Evolutionary conservation across 2,329 filamentous ascomycete genomes (phyloP).

Genomic region (Beauveria medogensis): DNA sequence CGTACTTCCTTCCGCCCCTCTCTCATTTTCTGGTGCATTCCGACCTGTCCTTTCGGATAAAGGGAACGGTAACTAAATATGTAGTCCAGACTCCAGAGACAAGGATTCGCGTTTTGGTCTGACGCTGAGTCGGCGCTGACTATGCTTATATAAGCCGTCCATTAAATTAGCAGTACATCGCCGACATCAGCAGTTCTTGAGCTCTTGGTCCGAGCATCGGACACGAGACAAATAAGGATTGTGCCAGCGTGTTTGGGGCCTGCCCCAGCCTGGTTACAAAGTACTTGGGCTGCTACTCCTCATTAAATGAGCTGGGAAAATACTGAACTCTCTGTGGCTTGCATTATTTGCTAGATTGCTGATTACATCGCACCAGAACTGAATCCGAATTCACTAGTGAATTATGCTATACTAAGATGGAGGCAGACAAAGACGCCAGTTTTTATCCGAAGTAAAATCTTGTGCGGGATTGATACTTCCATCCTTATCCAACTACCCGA

Average conservation of each 20-base stretch:
- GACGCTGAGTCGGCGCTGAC: background rate
- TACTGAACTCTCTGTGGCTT: too few species aligned
- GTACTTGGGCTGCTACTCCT: too few species aligned
- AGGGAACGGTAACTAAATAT: background rate
- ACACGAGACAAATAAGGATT: background rate
- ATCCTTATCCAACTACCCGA: too few species aligned
- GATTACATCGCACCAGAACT: too few species aligned
- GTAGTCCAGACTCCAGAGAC: background rate
- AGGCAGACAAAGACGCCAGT: too few species aligned
- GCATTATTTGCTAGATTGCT: too few species aligned
- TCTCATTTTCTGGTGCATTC: background rate
- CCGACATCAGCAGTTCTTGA: background rate
- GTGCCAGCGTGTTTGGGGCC: background rate
- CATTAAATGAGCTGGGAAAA: too few species aligned
- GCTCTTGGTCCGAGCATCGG: background rate
- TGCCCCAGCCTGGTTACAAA: background rate
- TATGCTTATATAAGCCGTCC: background rate
- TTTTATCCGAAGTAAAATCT: too few species aligned
- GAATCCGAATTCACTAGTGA: too few species aligned
- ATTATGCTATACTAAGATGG: too few species aligned
- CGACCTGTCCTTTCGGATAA: conserved; percentile 2
- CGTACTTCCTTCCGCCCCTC: conserved; percentile 10
- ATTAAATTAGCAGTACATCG: background rate
- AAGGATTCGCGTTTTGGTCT: background rate
- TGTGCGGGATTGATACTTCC: too few species aligned